Conservation (phyloP, 208 protist species). For the Blechomonas ayalai region DNA sequence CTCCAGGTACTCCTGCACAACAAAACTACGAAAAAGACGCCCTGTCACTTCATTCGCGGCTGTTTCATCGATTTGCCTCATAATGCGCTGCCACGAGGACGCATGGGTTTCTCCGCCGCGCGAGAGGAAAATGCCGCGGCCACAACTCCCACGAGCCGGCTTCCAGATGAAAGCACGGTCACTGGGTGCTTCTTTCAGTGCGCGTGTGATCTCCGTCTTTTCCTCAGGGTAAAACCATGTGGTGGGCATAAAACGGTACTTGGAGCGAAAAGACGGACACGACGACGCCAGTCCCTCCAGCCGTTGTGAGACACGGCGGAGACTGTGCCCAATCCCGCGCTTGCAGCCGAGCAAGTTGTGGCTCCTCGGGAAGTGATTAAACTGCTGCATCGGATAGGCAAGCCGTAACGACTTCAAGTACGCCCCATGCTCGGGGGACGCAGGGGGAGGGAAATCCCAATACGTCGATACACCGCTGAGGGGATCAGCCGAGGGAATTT, state of each 20-base stretch:
- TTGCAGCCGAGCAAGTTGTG: conserved; percentile 82
- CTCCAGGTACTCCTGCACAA: conserved; percentile 93
- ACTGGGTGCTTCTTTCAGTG: conserved; percentile 22
- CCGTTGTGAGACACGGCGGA: conserved; percentile 12
- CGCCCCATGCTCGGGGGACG: no score
- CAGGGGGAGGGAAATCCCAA: no score
- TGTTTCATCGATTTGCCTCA: conserved; percentile 43
- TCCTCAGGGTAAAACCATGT: conserved; percentile 84
- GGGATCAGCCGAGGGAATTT: no score
- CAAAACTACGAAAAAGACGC: conserved; percentile 35
- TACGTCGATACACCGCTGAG: no score
- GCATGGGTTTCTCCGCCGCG: conserved; percentile 32
- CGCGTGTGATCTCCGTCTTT: conserved; percentile 29
- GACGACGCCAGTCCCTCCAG: conserved; percentile 1
- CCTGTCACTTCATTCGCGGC: conserved; percentile 8
- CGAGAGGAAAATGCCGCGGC: conserved; percentile 76
- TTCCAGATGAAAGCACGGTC: conserved; percentile 81
- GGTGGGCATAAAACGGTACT: conserved; percentile 57
- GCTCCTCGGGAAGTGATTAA: conserved; percentile 87
- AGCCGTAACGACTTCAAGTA: no score
- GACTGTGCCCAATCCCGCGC: conserved; percentile 55
- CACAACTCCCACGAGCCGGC: conserved; percentile 85
- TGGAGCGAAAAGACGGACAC: background rate
- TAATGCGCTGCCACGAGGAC: conserved; percentile 36
- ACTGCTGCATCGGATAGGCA: conserved; percentile 42